A percentile compares a stretch with the other conserved stretches of the same genome.
These are phyloP conservation scores for Tylopilus sp. DNA, from an alignment of 768 basidiomycete species.

Conservation along the genomic window DNA sequence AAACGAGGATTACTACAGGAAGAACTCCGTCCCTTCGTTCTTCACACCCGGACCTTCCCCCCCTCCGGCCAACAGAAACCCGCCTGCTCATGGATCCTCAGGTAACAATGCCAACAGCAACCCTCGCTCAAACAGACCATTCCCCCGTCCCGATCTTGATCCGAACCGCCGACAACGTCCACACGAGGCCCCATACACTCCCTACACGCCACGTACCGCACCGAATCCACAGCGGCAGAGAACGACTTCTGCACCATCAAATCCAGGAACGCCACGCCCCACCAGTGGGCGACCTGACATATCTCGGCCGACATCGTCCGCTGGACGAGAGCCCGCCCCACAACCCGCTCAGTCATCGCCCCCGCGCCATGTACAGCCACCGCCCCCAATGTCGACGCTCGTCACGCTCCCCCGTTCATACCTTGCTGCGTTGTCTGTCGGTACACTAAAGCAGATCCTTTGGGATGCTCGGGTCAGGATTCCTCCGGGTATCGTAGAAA, in stretches of 20 bases:
- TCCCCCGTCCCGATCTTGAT: constrained; percentile 64
- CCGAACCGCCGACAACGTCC: constrained; percentile 39
- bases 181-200: constrained; percentile 8
- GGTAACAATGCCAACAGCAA: constrained; percentile 5
- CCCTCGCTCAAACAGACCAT: constrained; percentile 34
- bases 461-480: constrained; percentile 76
- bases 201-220: constrained; percentile 17
- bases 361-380: constrained; percentile 35
- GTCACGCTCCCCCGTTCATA: constrained; percentile 56
- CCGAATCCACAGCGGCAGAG: constrained; percentile 15
- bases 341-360: constrained; percentile 10
- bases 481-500: constrained; percentile 63
- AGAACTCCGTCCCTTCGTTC: constrained; percentile 24
- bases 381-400: constrained; percentile 62
- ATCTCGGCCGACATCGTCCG: constrained; percentile 19
- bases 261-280: constrained; percentile 9
- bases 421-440: constrained; percentile 61
- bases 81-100: constrained; percentile 12
- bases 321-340: constrained; percentile 12
- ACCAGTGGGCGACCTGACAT: not conserved
- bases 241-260: constrained; percentile 21
- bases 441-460: constrained; percentile 72
- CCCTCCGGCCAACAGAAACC: constrained; percentile 17
- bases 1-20: constrained; percentile 52
- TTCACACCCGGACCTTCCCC: constrained; percentile 8